Conservation (phyloP, 495 filamentous ascomycete genomes). For the Astrocystis sublimbata region DNA sequence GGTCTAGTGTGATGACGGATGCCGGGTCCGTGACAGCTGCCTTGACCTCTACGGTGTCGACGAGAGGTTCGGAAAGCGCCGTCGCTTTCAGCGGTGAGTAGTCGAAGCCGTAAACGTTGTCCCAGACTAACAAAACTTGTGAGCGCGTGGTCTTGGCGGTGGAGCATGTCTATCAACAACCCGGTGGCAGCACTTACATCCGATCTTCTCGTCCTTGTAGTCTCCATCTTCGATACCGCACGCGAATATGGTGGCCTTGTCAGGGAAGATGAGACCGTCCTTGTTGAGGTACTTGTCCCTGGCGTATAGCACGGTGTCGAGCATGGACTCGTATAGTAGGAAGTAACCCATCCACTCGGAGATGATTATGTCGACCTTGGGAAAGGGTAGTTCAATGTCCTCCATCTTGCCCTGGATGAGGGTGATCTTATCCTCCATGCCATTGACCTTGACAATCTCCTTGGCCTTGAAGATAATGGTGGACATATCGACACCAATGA, state of each 20-base stretch:
- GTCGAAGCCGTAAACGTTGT: constrained; percentile 79
- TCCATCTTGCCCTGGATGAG: constrained; percentile 87
- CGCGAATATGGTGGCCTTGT: constrained; percentile 82
- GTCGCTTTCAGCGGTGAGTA: constrained; percentile 70
- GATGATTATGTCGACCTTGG: constrained; percentile 90
- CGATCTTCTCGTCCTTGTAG: constrained; percentile 73
- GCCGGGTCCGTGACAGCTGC: constrained; percentile 75
- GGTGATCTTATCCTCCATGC: constrained; percentile 75
- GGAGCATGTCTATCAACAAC: constrained; percentile 4
- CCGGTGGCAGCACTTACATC: constrained; percentile 49
- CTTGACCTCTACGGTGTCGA: constrained; percentile 71
- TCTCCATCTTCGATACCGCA: constrained; percentile 86
- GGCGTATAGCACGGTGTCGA: constrained; percentile 89
- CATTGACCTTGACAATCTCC: constrained; percentile 81
- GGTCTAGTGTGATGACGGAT: constrained; percentile 66
- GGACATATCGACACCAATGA: constrained; percentile 92
- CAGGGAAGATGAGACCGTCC: constrained; percentile 85
- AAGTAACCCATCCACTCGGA: constrained; percentile 99
- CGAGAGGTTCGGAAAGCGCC: constrained; percentile 69
- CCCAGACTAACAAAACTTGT: constrained; percentile 63
- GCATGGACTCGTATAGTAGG: constrained; percentile 91
- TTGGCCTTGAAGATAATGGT: constrained; percentile 86
- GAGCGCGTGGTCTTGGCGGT: constrained; percentile 30
- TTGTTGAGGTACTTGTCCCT: constrained; percentile 76
- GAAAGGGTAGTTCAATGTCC: constrained; percentile 76